These are phyloP conservation scores for Andrographis paniculata DNA, from an alignment of 305 asterid genomes.

Conservation along the genomic window DNA sequence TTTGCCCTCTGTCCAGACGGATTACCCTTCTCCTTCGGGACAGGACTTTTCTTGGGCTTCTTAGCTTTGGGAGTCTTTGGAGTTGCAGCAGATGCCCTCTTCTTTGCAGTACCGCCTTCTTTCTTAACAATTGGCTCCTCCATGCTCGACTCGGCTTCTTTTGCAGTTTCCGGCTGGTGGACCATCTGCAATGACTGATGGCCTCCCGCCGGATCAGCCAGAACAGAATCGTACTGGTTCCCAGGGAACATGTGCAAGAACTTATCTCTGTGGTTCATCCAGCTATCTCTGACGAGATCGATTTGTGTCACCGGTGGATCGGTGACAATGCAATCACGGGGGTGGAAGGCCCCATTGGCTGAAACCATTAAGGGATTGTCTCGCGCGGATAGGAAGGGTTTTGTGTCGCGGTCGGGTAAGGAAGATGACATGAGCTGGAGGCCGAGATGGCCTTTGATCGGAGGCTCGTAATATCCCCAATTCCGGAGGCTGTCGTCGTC, in stretches of 20 bases:
- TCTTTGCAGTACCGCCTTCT: constrained; percentile 50
- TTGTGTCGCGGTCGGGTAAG: constrained; percentile 56
- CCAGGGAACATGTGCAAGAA: constrained; percentile 52
- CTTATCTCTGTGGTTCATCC: constrained; percentile 80
- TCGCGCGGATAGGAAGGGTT: constrained; percentile 53
- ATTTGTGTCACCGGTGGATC: constrained; percentile 62
- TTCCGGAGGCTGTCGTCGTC: constrained; percentile 86
- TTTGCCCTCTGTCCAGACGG: constrained; percentile 53
- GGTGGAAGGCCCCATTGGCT: constrained; percentile 56
- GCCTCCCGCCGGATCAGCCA: constrained; percentile 54
- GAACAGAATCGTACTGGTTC: constrained; percentile 26
- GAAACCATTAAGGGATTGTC: constrained; percentile 58
- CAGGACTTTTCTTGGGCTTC: constrained; percentile 51
- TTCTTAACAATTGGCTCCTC: constrained; percentile 50
- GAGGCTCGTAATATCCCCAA: constrained; percentile 92
- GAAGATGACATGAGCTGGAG: constrained; percentile 73
- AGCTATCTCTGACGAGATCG: constrained; percentile 69
- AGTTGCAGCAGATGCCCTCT: constrained; percentile 35
- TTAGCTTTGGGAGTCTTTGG: constrained; percentile 64
- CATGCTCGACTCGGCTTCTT: constrained; percentile 29
- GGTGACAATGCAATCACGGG: constrained; percentile 51
- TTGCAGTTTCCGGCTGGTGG: constrained; percentile 43
- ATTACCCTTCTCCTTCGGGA: constrained; percentile 46
- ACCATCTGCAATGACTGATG: constrained; percentile 60
- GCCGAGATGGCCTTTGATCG: constrained; percentile 50